Evolutionary conservation across 2,329 filamentous ascomycete genomes (phyloP).

Genomic region (Colletotrichum destructivum): DNA sequence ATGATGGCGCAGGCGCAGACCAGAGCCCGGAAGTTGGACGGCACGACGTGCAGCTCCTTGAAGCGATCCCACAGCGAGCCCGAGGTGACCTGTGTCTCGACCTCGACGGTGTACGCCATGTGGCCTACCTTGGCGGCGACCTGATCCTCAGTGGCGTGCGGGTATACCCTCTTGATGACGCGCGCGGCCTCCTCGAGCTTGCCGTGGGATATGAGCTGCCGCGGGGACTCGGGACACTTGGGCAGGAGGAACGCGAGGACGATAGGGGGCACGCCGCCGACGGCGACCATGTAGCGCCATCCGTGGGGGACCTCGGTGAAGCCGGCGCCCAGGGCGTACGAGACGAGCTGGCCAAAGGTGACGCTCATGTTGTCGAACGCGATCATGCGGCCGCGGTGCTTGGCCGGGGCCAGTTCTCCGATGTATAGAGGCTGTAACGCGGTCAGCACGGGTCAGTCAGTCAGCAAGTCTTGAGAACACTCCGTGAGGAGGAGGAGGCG

Average conservation of each 20-base stretch:
- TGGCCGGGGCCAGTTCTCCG: too few species aligned
- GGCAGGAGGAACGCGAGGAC: constrained; percentile 59
- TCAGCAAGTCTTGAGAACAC: too few species aligned
- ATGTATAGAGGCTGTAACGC: too few species aligned
- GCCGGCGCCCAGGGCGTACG: constrained; percentile 58
- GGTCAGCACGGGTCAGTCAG: too few species aligned
- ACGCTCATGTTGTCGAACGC: constrained; percentile 52
- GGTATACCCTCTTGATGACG: constrained; percentile 52
- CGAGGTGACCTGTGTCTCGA: constrained; percentile 51
- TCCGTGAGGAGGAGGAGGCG: too few species aligned
- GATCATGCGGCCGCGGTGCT: too few species aligned
- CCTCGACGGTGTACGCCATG: too few species aligned
- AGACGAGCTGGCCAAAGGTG: constrained; percentile 59
- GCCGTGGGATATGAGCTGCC: too few species aligned
- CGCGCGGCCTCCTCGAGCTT: too few species aligned
- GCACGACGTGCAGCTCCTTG: constrained; percentile 62
- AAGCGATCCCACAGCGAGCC: constrained; percentile 59
- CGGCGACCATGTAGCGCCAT: constrained; percentile 67
- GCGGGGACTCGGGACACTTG: too few species aligned
- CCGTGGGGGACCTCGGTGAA: constrained; percentile 59
- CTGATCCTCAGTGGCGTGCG: constrained; percentile 58
- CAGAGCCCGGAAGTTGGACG: constrained; percentile 61
- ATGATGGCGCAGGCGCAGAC: constrained; percentile 64
- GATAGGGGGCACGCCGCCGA: constrained; percentile 64
- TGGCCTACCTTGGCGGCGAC: constrained; percentile 58